Evolutionary conservation across 2,329 filamentous ascomycete species (phyloP).

Genomic region (Hypoxylon sp.): DNA sequence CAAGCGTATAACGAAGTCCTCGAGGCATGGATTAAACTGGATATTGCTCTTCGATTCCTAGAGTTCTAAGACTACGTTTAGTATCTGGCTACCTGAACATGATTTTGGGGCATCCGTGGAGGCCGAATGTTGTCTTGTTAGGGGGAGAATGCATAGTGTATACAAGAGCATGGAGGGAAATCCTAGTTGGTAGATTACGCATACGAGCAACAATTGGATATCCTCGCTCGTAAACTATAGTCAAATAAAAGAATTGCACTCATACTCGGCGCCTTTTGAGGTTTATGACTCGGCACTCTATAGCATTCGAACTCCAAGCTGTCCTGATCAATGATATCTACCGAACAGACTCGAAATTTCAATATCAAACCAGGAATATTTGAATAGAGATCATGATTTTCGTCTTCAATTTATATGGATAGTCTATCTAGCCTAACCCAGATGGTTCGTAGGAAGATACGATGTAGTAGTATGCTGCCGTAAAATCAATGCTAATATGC

Average conservation of each 20-base stretch:
- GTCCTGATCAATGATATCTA: too few species aligned
- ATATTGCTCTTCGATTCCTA: neutral
- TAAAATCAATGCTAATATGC: neutral
- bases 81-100: neutral
- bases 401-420: too few species aligned
- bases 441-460: too few species aligned
- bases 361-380: too few species aligned
- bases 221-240: neutral
- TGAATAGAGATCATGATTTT: too few species aligned
- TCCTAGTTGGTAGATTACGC: neutral
- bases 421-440: too few species aligned
- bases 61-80: neutral
- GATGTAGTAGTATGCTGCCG: too few species aligned
- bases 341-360: too few species aligned
- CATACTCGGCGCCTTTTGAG: neutral
- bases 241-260: neutral
- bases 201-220: neutral
- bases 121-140: neutral
- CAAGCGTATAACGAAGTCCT: neutral
- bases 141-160: neutral
- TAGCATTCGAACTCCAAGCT: neutral
- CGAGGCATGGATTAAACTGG: neutral
- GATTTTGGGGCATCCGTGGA: neutral
- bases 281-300: too few species aligned
- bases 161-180: neutral